Conservation (phyloP, 164 flowering plant genomes). For the Saururus chinensis region DNA sequence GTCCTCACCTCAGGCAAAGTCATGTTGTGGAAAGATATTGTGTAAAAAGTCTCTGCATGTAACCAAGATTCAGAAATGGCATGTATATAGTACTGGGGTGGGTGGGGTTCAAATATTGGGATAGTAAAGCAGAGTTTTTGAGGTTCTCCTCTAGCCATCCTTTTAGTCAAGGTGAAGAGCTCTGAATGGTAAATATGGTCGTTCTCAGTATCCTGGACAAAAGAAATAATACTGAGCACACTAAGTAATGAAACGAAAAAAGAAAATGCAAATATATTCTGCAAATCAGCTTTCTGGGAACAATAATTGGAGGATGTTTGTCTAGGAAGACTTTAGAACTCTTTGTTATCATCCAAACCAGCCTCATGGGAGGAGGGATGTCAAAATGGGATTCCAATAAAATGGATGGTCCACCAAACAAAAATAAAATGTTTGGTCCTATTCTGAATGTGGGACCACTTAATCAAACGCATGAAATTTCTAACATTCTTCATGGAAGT, state of each 20-base stretch:
- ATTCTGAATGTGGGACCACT: no score
- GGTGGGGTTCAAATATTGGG: conserved; percentile 99
- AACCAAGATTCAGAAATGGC: conserved; percentile 99
- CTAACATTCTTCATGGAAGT: no score
- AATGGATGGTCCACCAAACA: no score
- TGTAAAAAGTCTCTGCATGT: conserved; percentile 69
- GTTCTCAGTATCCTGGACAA: conserved; percentile 81
- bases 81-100: conserved; percentile 89
- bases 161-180: conserved; percentile 72
- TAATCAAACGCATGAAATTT: no score
- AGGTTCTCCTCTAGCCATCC: conserved; percentile 75
- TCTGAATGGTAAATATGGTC: conserved; percentile 97
- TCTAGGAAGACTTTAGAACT: no score
- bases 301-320: background rate
- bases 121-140: conserved; percentile 90
- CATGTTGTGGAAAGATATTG: conserved; percentile 80
- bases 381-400: no score
- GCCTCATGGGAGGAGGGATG: no score
- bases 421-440: no score
- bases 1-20: conserved; percentile 78
- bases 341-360: no score
- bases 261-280: background rate
- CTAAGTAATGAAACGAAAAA: background rate
- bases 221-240: background rate
- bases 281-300: background rate